phyloP scores from a whole-genome alignment of 345 rosid species.

The Angophora floribunda region DNA sequence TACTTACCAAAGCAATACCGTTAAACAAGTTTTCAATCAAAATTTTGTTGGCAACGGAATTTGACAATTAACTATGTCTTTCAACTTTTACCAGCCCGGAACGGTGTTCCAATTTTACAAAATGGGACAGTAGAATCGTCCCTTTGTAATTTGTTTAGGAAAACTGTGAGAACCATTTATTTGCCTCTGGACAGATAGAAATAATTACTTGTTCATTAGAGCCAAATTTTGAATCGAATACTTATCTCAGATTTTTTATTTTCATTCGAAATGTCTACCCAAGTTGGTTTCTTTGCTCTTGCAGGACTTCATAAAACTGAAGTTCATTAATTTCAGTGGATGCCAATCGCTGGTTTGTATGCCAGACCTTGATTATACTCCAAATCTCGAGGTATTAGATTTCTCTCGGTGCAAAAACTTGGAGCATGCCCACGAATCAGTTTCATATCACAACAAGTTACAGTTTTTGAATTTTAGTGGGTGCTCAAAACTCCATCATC shows the following conservation, averaged over 20 bases:
- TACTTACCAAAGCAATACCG: no score
- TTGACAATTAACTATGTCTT: no score
- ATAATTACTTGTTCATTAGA: no score
- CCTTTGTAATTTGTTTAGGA: no score
- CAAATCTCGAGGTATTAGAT: background rate
- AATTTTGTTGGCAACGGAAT: no score
- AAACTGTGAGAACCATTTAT: no score
- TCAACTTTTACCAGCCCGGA: no score
- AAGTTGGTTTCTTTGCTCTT: background rate
- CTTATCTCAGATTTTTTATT: background rate
- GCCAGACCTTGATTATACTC: rapidly evolving
- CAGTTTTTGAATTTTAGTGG: background rate
- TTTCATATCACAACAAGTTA: background rate
- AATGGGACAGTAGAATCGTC: no score
- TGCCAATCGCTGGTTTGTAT: background rate
- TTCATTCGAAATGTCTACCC: background rate
- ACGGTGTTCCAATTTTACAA: no score
- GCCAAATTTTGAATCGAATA: background rate
- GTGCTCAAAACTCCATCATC: background rate
- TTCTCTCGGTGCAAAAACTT: background rate
- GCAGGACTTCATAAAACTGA: background rate
- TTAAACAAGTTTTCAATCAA: no score
- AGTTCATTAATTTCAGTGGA: background rate
- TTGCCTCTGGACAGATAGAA: no score
- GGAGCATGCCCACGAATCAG: background rate